Conservation (phyloP, 164 flowering plant genomes). For the Magnolia officinalis region DNA sequence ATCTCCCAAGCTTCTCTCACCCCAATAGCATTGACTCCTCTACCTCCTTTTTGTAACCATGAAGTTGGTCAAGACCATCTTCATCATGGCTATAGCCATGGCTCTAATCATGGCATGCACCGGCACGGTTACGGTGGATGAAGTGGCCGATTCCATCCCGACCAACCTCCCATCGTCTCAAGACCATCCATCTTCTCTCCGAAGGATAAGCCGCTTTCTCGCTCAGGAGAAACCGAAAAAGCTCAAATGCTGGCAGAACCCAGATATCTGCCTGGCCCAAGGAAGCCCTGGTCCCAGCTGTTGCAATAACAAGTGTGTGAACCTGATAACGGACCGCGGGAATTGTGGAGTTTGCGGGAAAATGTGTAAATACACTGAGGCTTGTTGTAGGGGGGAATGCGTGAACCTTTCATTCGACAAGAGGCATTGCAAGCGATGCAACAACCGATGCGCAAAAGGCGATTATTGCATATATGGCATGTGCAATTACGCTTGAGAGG, state of each 20-base stretch:
- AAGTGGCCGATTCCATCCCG: not conserved
- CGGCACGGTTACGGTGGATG: not conserved
- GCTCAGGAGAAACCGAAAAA: not conserved
- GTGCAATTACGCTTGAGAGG: conserved; percentile 28
- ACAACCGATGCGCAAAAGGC: conserved; percentile 27
- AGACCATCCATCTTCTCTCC: conserved; percentile 8
- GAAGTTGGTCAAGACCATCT: conserved; percentile 10
- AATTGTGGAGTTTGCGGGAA: conserved; percentile 39
- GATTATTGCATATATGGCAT: conserved; percentile 26
- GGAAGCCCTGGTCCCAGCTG: conserved; percentile 31
- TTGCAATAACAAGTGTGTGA: conserved; percentile 30
- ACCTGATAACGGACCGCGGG: conserved; percentile 15
- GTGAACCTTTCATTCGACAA: conserved; percentile 20
- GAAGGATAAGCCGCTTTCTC: conserved; percentile 11
- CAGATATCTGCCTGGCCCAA: conserved; percentile 15
- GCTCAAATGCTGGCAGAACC: conserved; percentile 19
- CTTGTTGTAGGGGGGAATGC: conserved; percentile 33
- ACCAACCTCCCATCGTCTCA: not conserved
- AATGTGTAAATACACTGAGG: conserved; percentile 25
- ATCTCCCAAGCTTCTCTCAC: not conserved
- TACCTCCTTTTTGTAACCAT: not conserved
- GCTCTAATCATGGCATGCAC: not conserved
- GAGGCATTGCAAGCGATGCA: conserved; percentile 31
- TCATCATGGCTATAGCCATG: conserved; percentile 9
- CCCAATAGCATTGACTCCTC: not conserved